Evolutionary conservation across 495 filamentous ascomycete species (phyloP).

Genomic region (Penicillium parvum): DNA sequence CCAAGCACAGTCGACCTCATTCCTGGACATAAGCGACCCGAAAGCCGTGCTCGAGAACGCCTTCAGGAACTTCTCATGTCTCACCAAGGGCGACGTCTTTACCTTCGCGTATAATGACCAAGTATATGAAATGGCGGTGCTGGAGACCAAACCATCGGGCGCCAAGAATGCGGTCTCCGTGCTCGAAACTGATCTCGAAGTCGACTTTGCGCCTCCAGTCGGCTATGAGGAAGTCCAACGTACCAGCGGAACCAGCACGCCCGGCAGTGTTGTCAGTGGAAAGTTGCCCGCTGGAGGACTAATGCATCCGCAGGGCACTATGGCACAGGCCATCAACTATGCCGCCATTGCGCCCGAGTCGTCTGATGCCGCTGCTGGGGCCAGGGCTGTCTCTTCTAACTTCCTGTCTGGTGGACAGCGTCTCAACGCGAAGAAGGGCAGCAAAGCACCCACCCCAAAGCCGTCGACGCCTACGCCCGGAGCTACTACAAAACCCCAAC

Average conservation of each 20-base stretch:
- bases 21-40: conserved; percentile 93
- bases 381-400: conserved; percentile 66
- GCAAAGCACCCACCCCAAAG: conserved; percentile 74
- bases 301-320: conserved; percentile 78
- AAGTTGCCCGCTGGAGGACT: conserved; percentile 66
- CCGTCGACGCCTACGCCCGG: conserved; percentile 75
- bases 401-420: conserved; percentile 73
- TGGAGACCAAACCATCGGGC: conserved; percentile 83
- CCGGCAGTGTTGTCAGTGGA: conserved; percentile 56
- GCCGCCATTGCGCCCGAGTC: conserved; percentile 83
- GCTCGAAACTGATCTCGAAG: conserved; percentile 89
- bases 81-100: conserved; percentile 89
- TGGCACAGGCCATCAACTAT: conserved; percentile 97
- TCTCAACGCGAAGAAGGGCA: conserved; percentile 72
- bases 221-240: conserved; percentile 82
- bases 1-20: conserved; percentile 84
- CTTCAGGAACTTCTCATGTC: conserved; percentile 88
- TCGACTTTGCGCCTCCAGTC: conserved; percentile 91
- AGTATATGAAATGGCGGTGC: conserved; percentile 82
- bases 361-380: conserved; percentile 55
- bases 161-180: conserved; percentile 79
- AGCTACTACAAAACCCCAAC: conserved; percentile 52
- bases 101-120: conserved; percentile 94
- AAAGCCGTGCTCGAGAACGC: conserved; percentile 97
- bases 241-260: conserved; percentile 59